Conservation (phyloP, 805 yeast genomes). For the Dipodascus albidus region DNA sequence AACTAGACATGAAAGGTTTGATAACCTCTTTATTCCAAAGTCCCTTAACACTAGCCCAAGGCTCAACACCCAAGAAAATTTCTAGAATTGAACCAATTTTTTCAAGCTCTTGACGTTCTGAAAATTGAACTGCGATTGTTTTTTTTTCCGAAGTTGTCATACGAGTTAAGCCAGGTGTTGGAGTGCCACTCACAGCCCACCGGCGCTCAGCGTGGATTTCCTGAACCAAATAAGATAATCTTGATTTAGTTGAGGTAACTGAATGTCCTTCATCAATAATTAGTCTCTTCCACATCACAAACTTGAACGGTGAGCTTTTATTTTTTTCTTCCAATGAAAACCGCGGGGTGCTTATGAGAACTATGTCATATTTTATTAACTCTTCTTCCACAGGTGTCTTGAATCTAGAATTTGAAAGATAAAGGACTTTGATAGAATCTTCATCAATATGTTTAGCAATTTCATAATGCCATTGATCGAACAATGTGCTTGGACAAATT, state of each 20-base stretch:
- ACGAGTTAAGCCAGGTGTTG: conserved; percentile 57
- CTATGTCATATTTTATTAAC: conserved; percentile 38
- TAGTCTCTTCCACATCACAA: conserved; percentile 46
- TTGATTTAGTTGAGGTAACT: conserved; percentile 40
- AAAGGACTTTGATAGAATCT: conserved; percentile 28
- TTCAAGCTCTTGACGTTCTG: neutral
- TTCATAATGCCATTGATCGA: conserved; percentile 55
- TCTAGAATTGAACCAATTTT: neutral
- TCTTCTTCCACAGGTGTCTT: conserved; percentile 25
- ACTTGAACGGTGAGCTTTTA: conserved; percentile 26
- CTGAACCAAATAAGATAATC: conserved; percentile 38
- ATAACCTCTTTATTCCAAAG: neutral
- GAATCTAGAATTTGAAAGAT: conserved; percentile 14
- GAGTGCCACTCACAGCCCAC: conserved; percentile 73
- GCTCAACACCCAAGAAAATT: neutral
- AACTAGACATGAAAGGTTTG: neutral
- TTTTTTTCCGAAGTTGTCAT: conserved; percentile 5
- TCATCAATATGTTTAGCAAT: conserved; percentile 40
- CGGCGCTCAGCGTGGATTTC: conserved; percentile 44
- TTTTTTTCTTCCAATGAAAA: conserved; percentile 30
- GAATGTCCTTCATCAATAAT: conserved; percentile 72
- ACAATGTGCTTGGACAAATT: conserved; percentile 54
- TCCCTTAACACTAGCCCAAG: neutral
- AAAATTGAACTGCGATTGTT: neutral
- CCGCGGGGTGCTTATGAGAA: conserved; percentile 37